Conservation (phyloP, 495 filamentous ascomycete genomes). For the Aspergillus nidulans region DNA sequence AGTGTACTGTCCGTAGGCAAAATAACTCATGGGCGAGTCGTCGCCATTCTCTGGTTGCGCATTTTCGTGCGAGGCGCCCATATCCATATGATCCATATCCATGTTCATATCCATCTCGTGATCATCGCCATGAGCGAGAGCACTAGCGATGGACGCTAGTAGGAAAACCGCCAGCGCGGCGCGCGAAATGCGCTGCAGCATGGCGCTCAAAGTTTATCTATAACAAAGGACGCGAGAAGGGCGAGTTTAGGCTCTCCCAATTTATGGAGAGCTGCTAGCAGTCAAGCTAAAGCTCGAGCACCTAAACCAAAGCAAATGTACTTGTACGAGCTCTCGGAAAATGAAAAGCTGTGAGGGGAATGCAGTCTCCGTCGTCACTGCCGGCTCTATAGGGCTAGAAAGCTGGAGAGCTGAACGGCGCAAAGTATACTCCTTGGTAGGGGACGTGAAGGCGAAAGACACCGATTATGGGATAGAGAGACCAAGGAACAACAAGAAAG, state of each 20-base stretch:
- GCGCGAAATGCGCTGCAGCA: slow-evolving; percentile 24
- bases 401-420: neutral
- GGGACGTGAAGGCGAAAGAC: slow-evolving; percentile 4
- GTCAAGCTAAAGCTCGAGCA: neutral
- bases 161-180: slow-evolving; percentile 30
- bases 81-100: slow-evolving; percentile 27
- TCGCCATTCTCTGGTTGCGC: slow-evolving; percentile 22
- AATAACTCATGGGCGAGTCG: slow-evolving; percentile 62
- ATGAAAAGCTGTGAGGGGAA: neutral
- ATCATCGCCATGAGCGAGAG: slow-evolving; percentile 35
- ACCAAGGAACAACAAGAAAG: neutral
- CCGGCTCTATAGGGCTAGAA: slow-evolving; percentile 2
- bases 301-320: neutral
- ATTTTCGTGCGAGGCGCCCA: slow-evolving; percentile 35
- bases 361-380: slow-evolving; percentile 1
- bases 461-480: neutral
- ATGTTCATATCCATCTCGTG: slow-evolving; percentile 31
- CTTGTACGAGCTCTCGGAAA: slow-evolving; percentile 5
- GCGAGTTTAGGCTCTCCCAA: neutral
- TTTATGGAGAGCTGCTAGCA: neutral
- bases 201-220: slow-evolving; percentile 13
- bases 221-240: neutral
- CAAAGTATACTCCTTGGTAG: neutral
- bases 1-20: slow-evolving; percentile 61
- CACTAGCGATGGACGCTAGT: slow-evolving; percentile 31